Percentiles rank a stretch among this genome's conserved stretches.
Evolutionary conservation across 805 yeast genomes (phyloP).

Genomic region (Kodamaea nitidulidarum): DNA sequence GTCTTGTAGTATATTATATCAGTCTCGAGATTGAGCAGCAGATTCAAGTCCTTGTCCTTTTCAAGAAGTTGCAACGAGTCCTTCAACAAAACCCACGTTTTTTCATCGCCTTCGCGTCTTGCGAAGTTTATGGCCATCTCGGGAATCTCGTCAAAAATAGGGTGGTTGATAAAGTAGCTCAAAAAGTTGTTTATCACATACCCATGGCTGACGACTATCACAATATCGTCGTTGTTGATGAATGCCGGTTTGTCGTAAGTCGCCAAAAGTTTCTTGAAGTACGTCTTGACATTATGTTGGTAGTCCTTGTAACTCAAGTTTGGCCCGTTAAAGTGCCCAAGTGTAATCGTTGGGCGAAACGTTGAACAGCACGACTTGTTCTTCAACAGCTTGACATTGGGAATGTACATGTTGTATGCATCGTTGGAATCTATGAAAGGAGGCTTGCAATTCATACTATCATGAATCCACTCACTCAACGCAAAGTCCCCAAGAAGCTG

Average conservation of each 20-base stretch:
- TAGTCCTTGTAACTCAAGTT: constrained; percentile 37
- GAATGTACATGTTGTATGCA: constrained; percentile 44
- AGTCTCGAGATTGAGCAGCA: constrained; percentile 34
- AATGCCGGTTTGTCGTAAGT: constrained; percentile 37
- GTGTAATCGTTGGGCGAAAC: constrained; percentile 39
- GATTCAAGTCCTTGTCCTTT: constrained; percentile 21
- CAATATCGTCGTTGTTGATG: constrained; percentile 29
- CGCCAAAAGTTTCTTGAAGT: constrained; percentile 39
- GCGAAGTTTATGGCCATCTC: constrained; percentile 37
- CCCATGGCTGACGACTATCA: constrained; percentile 40
- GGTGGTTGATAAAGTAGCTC: constrained; percentile 39
- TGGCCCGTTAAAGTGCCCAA: constrained; percentile 42
- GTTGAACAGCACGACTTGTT: constrained; percentile 33
- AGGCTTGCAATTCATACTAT: constrained; percentile 39
- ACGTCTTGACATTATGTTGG: constrained; percentile 34
- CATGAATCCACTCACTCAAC: constrained; percentile 44
- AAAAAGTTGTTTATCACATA: constrained; percentile 38
- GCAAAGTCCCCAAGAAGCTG: constrained; percentile 44
- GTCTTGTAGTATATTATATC: constrained; percentile 44
- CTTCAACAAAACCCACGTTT: constrained; percentile 29
- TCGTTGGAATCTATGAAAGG: constrained; percentile 41
- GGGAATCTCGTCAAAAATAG: constrained; percentile 43
- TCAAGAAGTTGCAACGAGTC: constrained; percentile 32
- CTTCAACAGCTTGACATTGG: constrained; percentile 33
- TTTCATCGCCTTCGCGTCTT: constrained; percentile 16